Evolutionary conservation across 768 basidiomycete species (phyloP).

Genomic region (Macrocybe gigantea): DNA sequence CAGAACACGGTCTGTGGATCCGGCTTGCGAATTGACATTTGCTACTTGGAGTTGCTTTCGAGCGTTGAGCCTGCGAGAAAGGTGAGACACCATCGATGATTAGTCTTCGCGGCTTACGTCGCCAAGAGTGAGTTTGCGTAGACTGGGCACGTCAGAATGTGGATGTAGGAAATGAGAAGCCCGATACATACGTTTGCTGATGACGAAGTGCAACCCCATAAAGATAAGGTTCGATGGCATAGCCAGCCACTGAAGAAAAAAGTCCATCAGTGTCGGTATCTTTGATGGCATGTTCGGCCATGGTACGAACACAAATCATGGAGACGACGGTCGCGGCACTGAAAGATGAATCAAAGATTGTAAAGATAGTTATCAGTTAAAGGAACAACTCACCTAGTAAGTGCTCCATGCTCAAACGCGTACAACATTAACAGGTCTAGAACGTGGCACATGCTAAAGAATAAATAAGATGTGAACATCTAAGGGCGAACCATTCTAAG

Average conservation of each 20-base stretch:
- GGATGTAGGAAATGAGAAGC: not conserved
- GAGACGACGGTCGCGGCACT: constrained; percentile 38
- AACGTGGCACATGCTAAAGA: constrained; percentile 36
- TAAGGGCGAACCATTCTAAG: not conserved
- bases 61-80: not conserved
- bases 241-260: constrained; percentile 33
- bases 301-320: constrained; percentile 37
- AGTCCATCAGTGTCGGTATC: not conserved
- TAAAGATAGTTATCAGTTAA: not conserved
- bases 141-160: constrained; percentile 18
- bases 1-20: not conserved
- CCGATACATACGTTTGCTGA: constrained; percentile 37
- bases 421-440: constrained; percentile 44
- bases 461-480: not conserved
- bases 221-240: constrained; percentile 44
- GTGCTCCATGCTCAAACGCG: constrained; percentile 45
- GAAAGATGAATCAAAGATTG: not conserved
- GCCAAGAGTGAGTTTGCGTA: constrained; percentile 49
- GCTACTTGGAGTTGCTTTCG: not conserved
- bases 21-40: not conserved
- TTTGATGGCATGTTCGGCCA: not conserved
- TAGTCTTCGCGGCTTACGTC: constrained; percentile 21
- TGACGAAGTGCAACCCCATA: constrained; percentile 49
- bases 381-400: constrained; percentile 34
- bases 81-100: not conserved